Conservation (phyloP, 306 rosid species). For the Dryas alaskensis region DNA sequence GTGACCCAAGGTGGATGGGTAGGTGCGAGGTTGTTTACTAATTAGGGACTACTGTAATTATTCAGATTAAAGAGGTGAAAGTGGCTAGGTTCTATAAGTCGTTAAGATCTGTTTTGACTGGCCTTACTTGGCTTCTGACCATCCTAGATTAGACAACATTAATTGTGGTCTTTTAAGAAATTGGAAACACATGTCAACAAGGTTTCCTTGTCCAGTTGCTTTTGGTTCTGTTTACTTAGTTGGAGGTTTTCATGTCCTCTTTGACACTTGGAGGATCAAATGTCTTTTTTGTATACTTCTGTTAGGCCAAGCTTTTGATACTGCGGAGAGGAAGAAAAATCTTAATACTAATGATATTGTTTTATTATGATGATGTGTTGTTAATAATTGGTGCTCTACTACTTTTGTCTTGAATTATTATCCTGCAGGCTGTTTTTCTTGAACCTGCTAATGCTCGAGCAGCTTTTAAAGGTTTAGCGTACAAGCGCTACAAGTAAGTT, state of each 20-base stretch:
- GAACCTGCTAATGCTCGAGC: conserved; percentile 80
- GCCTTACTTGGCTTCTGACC: background rate
- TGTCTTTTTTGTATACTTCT: background rate
- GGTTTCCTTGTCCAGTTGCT: background rate
- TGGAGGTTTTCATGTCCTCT: background rate
- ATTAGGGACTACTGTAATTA: background rate
- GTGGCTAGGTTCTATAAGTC: background rate
- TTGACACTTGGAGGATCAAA: conserved; percentile 5
- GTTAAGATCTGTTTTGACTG: background rate
- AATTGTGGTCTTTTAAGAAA: background rate
- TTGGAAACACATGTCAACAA: background rate
- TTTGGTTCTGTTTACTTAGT: background rate
- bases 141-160: background rate
- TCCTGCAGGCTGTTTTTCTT: conserved; percentile 75
- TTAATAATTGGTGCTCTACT: background rate
- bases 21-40: background rate
- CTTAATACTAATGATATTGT: background rate
- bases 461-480: conserved; percentile 81
- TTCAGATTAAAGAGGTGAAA: background rate
- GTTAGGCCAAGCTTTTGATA: background rate
- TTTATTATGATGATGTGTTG: conserved; percentile 1
- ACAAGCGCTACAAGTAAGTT: conserved; percentile 82
- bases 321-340: conserved; percentile 6
- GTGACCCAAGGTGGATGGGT: background rate
- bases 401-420: conserved; percentile 30